phyloP scores from a whole-genome alignment of 2,329 filamentous ascomycete species.

The Colletotrichum aenigma region DNA sequence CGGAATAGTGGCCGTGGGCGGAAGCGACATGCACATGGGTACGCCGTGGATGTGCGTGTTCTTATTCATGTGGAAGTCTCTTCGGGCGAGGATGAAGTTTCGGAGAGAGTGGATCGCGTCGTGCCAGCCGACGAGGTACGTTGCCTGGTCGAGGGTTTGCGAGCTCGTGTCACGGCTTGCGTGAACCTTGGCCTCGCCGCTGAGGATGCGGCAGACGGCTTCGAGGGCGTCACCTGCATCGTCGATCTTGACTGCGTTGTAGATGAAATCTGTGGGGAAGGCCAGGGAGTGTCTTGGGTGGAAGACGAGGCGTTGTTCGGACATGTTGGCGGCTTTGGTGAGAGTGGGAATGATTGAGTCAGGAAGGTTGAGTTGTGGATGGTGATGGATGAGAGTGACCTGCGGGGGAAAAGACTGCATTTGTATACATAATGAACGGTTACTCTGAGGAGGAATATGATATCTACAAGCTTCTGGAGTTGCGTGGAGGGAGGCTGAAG shows the following conservation, averaged over 20 bases:
- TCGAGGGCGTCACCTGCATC: not conserved
- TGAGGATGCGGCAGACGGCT: not conserved
- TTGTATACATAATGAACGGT: fast-evolving
- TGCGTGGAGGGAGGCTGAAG: not conserved
- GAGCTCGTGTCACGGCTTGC: not conserved
- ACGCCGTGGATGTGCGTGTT: not conserved
- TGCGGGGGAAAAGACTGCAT: not conserved
- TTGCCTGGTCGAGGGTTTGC: not conserved
- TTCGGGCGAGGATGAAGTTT: not conserved
- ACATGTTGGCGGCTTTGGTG: not conserved
- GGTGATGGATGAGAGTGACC: not conserved
- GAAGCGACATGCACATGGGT: not conserved
- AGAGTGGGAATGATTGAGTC: not conserved
- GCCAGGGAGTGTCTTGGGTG: not conserved
- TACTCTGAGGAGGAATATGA: not conserved
- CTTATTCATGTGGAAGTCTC: not conserved
- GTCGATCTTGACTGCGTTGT: not conserved
- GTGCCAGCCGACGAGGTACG: slow-evolving; percentile 1
- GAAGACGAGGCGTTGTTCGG: not conserved
- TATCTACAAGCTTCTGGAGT: not conserved
- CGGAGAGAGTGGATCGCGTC: not conserved
- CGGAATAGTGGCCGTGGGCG: not conserved
- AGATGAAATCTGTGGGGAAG: not conserved
- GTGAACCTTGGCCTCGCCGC: not conserved
- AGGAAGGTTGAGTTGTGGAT: not conserved